phyloP scores from a whole-genome alignment of 2,329 filamentous ascomycete genomes.

The Fusarium metavorans region DNA sequence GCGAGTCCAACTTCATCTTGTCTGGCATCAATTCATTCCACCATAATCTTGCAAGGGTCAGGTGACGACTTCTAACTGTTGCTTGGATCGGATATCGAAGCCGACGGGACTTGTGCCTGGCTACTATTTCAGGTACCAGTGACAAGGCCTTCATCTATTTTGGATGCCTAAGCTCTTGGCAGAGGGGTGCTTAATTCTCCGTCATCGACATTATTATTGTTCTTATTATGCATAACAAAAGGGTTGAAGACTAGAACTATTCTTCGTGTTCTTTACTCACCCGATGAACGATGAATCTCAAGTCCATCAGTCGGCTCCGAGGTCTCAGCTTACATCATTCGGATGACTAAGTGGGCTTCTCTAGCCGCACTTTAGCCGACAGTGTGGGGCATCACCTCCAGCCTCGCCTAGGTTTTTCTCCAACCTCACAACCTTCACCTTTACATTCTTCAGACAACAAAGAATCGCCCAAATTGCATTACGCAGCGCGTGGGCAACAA shows the following conservation, averaged over 20 bases:
- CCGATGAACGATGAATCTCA: background rate
- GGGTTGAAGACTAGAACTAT: background rate
- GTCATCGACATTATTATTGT: background rate
- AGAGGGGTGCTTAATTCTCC: background rate
- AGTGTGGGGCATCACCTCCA: constrained; percentile 1
- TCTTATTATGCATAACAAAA: background rate
- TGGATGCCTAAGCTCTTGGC: background rate
- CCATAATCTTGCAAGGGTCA: background rate
- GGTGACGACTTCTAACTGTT: background rate
- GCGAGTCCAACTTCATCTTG: background rate
- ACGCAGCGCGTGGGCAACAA: constrained; percentile 5
- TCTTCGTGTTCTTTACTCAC: background rate
- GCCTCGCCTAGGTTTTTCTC: constrained; percentile 28
- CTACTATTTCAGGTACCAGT: background rate
- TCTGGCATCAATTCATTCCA: background rate
- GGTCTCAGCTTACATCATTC: background rate
- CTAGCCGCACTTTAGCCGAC: constrained; percentile 34
- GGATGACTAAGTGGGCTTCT: constrained; percentile 16
- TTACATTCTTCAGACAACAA: constrained; percentile 13
- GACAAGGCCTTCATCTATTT: background rate
- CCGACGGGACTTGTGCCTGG: background rate
- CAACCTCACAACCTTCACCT: constrained; percentile 21
- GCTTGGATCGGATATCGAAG: background rate
- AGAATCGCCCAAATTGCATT: constrained; percentile 17
- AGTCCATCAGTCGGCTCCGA: background rate